Base-by-base conservation (phyloP, 345 rosid genomes). In the Leavenworthia alabamica region DNA sequence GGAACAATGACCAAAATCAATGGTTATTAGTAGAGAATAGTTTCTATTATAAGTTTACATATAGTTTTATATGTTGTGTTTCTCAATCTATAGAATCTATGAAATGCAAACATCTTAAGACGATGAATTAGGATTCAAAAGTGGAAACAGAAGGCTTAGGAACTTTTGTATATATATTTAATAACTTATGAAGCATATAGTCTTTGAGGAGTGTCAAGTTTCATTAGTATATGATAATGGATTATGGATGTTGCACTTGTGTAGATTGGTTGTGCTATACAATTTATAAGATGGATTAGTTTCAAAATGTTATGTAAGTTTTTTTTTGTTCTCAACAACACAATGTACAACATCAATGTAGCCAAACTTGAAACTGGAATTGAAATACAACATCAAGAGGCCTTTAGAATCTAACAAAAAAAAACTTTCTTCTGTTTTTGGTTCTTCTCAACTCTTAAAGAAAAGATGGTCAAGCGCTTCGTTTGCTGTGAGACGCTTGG, bases 381-480 rank as follows among this genome's bases (percentile, higher is more conserved):
- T 24, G 27, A 4, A 60, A 44, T 41, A 50, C 37, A 51, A 26
- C 44, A 33, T 60, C 55, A 43, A 26, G 11, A 8, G 14, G 20
- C 19, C 26, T 68, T 52, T 52, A 26, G 19, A 69, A 61, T 61
- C 56, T 53, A 69, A 19, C 26, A 43, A 49, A 68, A 52, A n/a
- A n/a, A n/a, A n/a, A 59, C 31, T 24, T 60, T 22, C 16, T 5
- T 40, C 8, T 32, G 3, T 11, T 61, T 49, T 44, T 42, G 58
- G 33, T 31, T 51, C 19, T 37, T 58, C 56, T 58, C 55, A 78
- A 59, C 68, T 73, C 54, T 60, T 73, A 24, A 89, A 86, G 74
- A 89, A 89, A 1, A 86, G 77, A 74, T 89, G 91, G 35, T 77
- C 64, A n/a, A 89, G 84, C 54, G 97, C 97, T 64, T 79, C 70